Base-by-base conservation (phyloP, 2,329 filamentous ascomycete genomes). In the Blastomyces silverae region DNA sequence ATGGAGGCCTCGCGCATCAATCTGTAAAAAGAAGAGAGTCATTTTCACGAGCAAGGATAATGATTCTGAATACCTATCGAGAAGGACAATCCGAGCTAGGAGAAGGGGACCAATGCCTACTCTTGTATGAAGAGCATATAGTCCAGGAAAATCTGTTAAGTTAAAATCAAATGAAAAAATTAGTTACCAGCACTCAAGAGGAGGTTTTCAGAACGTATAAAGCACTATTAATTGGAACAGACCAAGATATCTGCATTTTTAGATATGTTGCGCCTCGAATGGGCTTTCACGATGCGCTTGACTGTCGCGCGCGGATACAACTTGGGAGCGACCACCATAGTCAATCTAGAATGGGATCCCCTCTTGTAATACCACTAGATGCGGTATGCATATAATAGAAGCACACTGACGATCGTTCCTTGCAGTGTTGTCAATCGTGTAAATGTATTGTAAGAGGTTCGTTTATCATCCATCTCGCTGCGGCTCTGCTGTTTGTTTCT, bases 221-320 rank as follows among this genome's bases (percentile, higher is more conserved):
- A 59, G 39, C 31, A 39, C 7, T 3, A 17, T n/a, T 11, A 39
- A 57, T 39, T 60, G 20, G 39, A 31, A 71, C 84, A 66, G 78
- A 95, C 91, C 79, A 93, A 81, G 65, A 95, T 87, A 77, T 96
- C 92, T 39, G 87, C 89, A 76, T 94, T 92, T 77, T 91, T 94
- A 80, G 88, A 91, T 68, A 96, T 77, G 68, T 84, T 89, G 73
- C 88, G 87, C 68, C 90, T 89, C 10, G 91, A 89, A 76, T 96
- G 91, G 22, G 91, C 91, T 78, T 96, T 96, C 72, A 95, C 83
- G 66, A 95, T 93, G 77, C 92, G 92, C 77, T 92, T 94, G 71
- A 96, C 82, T 0, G 90, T 94, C 22, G 86, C 87, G 67, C 92
- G 87, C 13, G 92, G 92, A 72, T 96, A 96, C 17, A 90, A 81